These are phyloP conservation scores for Conringia planisiliqua DNA, from an alignment of 345 rosid species.

Conservation along the genomic window DNA sequence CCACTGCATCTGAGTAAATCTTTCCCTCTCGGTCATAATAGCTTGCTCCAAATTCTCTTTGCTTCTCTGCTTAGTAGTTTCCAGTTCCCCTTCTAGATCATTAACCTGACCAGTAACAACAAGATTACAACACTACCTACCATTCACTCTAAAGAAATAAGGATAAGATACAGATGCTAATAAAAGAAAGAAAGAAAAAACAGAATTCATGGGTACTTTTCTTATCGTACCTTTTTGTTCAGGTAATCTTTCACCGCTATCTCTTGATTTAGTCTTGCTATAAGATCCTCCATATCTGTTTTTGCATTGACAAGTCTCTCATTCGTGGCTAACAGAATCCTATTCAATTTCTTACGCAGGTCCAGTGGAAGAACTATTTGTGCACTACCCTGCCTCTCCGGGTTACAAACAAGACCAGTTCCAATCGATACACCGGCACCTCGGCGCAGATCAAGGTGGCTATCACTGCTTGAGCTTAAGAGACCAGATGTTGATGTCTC, in stretches of 20 bases:
- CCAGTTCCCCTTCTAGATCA: conserved; percentile 94
- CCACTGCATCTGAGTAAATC: conserved; percentile 93
- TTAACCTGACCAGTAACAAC: conserved; percentile 55
- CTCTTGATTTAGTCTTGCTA: conserved; percentile 88
- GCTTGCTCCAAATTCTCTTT: conserved; percentile 93
- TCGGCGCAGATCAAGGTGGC: conserved; percentile 52
- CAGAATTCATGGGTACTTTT: not conserved
- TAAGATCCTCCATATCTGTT: conserved; percentile 97
- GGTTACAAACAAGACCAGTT: conserved; percentile 39
- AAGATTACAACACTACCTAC: conserved; percentile 18
- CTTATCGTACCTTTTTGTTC: conserved; percentile 67
- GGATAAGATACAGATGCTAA: not conserved
- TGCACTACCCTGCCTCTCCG: conserved; percentile 49
- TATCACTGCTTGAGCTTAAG: conserved; percentile 56
- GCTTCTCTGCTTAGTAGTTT: conserved; percentile 77
- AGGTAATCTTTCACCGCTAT: conserved; percentile 85
- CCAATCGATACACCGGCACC: conserved; percentile 47
- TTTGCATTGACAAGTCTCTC: conserved; percentile 77
- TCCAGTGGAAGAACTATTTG: conserved; percentile 76
- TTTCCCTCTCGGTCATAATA: conserved; percentile 82
- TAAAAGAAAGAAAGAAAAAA: not conserved
- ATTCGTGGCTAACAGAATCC: conserved; percentile 70
- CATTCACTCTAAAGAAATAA: not conserved
- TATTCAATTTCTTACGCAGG: conserved; percentile 75
- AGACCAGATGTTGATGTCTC: conserved; percentile 62